Percentiles rank a stretch among this genome's conserved stretches.
Evolutionary conservation across 1,284 basidiomycete genomes (phyloP).

Genomic region (Puccinia polysora): DNA sequence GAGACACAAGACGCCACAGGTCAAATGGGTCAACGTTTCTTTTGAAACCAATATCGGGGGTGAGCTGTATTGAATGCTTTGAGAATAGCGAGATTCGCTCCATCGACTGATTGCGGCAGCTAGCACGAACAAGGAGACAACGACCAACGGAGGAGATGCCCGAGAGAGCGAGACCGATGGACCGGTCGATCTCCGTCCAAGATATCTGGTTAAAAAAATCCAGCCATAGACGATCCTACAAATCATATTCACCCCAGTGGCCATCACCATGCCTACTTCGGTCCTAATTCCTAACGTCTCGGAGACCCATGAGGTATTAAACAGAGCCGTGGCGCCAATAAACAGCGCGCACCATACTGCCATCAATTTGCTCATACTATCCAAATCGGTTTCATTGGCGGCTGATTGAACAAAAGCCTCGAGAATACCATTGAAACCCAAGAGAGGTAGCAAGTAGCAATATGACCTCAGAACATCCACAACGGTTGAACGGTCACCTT

Average conservation of each 20-base stretch:
- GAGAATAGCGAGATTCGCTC: conserved; percentile 8
- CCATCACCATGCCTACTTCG: conserved; percentile 42
- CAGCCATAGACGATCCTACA: conserved; percentile 30
- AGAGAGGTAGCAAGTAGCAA: conserved; percentile 69
- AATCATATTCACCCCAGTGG: conserved; percentile 37
- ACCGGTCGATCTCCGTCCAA: neutral
- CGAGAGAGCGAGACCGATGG: neutral
- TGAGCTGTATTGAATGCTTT: no score
- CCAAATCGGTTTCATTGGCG: conserved; percentile 64
- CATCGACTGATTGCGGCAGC: conserved; percentile 13
- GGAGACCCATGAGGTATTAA: conserved; percentile 10
- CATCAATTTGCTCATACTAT: conserved; percentile 61
- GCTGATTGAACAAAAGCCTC: conserved; percentile 82
- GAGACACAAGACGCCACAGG: no score
- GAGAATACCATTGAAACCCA: conserved; percentile 79
- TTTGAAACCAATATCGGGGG: no score
- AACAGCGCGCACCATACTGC: conserved; percentile 44
- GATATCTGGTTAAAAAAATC: conserved; percentile 1
- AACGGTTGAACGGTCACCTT: conserved; percentile 66
- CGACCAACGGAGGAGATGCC: neutral
- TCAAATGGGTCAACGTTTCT: no score
- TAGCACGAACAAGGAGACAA: neutral
- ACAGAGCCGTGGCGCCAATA: conserved; percentile 5
- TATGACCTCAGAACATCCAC: conserved; percentile 70
- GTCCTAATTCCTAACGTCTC: neutral